These are phyloP conservation scores for Aureobasidium musti DNA, from an alignment of 2,329 filamentous ascomycete genomes.

Conservation along the genomic window DNA sequence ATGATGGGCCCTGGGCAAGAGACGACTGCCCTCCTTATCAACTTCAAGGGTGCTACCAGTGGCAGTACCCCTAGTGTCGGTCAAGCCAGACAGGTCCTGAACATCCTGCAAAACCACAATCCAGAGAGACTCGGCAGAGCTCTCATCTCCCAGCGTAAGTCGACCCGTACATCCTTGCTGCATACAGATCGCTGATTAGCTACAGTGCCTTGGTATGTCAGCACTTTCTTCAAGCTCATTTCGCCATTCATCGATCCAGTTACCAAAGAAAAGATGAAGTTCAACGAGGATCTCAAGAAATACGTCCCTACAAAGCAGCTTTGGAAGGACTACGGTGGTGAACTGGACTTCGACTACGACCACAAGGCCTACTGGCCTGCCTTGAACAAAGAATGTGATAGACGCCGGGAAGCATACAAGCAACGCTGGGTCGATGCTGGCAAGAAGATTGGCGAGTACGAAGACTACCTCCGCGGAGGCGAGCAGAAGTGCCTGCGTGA, in stretches of 20 bases:
- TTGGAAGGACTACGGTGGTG: constrained; percentile 74
- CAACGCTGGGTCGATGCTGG: constrained; percentile 79
- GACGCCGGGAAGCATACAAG: constrained; percentile 63
- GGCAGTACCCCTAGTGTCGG: constrained; percentile 75
- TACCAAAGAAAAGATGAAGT: constrained; percentile 93
- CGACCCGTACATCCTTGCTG: neutral
- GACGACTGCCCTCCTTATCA: constrained; percentile 81
- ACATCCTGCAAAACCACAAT: constrained; percentile 93
- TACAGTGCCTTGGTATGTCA: constrained; percentile 84
- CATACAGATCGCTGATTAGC: neutral
- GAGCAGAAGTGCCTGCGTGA: constrained; percentile 39
- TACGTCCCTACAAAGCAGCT: constrained; percentile 83
- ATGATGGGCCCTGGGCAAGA: constrained; percentile 86
- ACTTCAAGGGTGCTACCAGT: constrained; percentile 79
- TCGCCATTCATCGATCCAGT: constrained; percentile 94
- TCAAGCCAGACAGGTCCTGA: constrained; percentile 78
- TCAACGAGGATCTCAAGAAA: constrained; percentile 85
- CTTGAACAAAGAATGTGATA: constrained; percentile 68
- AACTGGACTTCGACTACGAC: constrained; percentile 88
- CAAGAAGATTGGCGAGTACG: constrained; percentile 79
- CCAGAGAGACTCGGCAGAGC: constrained; percentile 88
- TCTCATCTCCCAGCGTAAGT: constrained; percentile 81
- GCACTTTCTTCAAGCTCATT: constrained; percentile 94
- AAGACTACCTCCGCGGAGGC: constrained; percentile 82
- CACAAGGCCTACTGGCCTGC: constrained; percentile 88